Evolutionary conservation across 2,329 filamentous ascomycete species (phyloP), one percentile per base, ranked within the genome.

Genomic region (Pseudonectria buxi): DNA sequence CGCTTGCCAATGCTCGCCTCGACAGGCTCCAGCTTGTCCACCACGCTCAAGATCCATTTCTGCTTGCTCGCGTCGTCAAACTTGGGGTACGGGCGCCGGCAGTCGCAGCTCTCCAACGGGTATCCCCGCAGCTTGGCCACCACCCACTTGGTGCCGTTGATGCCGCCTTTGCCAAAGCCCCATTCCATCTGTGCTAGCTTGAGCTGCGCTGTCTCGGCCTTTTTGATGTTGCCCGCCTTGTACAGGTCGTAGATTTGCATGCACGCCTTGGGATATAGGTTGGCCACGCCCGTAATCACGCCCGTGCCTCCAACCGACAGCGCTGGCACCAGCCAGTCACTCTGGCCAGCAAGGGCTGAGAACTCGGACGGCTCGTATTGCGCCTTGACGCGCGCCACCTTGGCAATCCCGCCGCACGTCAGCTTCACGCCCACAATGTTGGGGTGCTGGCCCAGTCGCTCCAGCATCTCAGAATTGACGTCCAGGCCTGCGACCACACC

Each of bases 381-480:
- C 12, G 64, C 66, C 6, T 59, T 54, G 4, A 87, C 68, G 7
- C 82, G 68, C 4, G 77, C 76, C 32, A 86, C 71, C 60, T 86
- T 86, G 39, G 78, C 82, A 24, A 84, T 83, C 46, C 76, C 79
- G n/a, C 81, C 82, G 51, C 82, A 86, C 3, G 81, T 86, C 36
- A 85, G 63, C 63, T 86, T 86, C 34, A 79, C 76, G 22, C 79
- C 81, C 33, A 83, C 74, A 45, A 86, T 81, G 45, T 83, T 83
- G 28, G 68, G 61, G 53, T 81, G 74, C 40, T 68, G 58, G 10
- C 72, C 70, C 4, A 84, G 63, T 0, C 64, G 60, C 3, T 71
- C 63, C 44, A 86, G 77, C 48, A 75, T 71, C 43, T 83, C 79
- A 0, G 77, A 83, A 52, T 78, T 75, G 29, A 86, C 65, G 48